phyloP scores from a whole-genome alignment of 2,329 filamentous ascomycete species.

The Colletotrichum sp. region DNA sequence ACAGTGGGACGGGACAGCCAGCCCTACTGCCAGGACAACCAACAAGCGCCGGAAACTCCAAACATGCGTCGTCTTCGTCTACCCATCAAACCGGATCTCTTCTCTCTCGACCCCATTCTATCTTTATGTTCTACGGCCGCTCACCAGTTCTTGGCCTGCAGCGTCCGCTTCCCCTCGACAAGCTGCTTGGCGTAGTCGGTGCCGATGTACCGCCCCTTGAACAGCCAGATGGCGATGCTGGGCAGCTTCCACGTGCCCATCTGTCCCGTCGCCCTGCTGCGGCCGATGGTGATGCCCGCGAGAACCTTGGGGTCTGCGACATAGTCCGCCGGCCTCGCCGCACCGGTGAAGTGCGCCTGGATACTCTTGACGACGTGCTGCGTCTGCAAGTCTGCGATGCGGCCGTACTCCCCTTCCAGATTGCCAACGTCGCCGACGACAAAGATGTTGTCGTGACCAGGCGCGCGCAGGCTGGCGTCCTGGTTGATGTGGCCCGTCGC shows the following conservation, averaged over 20 bases:
- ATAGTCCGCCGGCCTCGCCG: slow-evolving; percentile 24
- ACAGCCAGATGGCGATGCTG: slow-evolving; percentile 33
- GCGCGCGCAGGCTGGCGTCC: slow-evolving; percentile 39
- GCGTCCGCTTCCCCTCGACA: slow-evolving; percentile 9
- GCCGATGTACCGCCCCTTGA: slow-evolving; percentile 37
- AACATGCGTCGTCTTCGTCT: not conserved
- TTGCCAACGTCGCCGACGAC: slow-evolving; percentile 49
- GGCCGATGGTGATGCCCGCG: slow-evolving; percentile 44
- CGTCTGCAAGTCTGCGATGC: slow-evolving; percentile 36
- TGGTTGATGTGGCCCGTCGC: slow-evolving; percentile 38
- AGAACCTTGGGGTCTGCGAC: slow-evolving; percentile 33
- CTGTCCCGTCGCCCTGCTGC: slow-evolving; percentile 38
- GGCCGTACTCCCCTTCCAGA: slow-evolving; percentile 40
- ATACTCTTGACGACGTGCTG: slow-evolving; percentile 38
- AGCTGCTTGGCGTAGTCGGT: slow-evolving; percentile 18
- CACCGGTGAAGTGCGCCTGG: slow-evolving; percentile 34
- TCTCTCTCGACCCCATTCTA: not conserved
- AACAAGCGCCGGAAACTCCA: not conserved
- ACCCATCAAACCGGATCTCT: not conserved
- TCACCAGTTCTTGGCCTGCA: slow-evolving; percentile 14
- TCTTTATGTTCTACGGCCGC: not conserved
- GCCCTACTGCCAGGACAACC: not conserved
- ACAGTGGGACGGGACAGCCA: not conserved
- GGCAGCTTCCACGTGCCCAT: slow-evolving; percentile 37
- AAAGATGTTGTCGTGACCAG: slow-evolving; percentile 45